Conservation (phyloP, 257 asterid genomes). For the Salvia miltiorrhiza region DNA sequence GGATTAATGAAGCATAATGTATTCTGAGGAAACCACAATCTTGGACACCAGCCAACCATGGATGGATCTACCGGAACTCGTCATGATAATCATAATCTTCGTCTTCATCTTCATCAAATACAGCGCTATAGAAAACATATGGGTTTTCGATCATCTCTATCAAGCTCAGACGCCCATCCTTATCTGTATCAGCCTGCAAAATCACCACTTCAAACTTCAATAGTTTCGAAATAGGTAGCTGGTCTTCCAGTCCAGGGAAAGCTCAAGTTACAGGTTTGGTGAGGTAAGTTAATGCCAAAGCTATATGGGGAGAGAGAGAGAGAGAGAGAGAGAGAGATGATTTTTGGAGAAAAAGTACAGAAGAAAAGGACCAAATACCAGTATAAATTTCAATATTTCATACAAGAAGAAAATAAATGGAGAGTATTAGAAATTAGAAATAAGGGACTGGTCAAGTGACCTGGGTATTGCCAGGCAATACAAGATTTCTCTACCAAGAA, state of each 20-base stretch:
- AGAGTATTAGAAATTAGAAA: not conserved
- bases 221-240: not conserved
- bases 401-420: no score
- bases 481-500: not conserved
- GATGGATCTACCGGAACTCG: constrained; percentile 61
- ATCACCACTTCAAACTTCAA: constrained; percentile 8
- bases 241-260: no score
- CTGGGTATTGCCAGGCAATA: not conserved
- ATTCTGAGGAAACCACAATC: constrained; percentile 10
- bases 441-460: not conserved
- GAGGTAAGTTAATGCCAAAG: no score
- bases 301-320: no score
- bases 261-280: no score
- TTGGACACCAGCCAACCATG: constrained; percentile 6
- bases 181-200: constrained; percentile 84
- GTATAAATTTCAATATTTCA: no score
- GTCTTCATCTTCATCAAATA: constrained; percentile 61
- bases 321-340: no score
- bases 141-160: constrained; percentile 88
- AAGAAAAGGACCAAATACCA: no score
- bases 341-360: no score
- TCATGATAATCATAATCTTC: constrained; percentile 69
- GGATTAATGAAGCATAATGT: not conserved
- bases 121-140: constrained; percentile 87
- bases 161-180: constrained; percentile 78